These are phyloP conservation scores for Rosa chinensis DNA, from an alignment of 306 rosid species.

Conservation along the genomic window DNA sequence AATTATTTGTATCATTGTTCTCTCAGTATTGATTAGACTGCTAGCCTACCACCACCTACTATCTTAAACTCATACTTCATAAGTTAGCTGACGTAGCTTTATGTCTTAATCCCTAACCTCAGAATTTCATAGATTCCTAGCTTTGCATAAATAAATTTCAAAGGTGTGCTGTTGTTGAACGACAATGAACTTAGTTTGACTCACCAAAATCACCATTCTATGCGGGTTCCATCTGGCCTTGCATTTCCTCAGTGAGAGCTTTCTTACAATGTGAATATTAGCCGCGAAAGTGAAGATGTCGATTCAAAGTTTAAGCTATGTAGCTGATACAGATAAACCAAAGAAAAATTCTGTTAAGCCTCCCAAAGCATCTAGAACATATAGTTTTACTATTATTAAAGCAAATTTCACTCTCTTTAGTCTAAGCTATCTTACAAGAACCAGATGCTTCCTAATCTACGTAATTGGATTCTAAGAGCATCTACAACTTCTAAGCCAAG, in stretches of 20 bases:
- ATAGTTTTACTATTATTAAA: neutral
- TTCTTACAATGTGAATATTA: neutral
- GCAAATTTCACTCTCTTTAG: neutral
- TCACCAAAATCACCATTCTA: neutral
- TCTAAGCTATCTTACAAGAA: conserved; percentile 24
- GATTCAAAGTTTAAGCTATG: conserved; percentile 12
- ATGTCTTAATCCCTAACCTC: neutral
- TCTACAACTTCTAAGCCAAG: neutral
- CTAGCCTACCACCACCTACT: neutral
- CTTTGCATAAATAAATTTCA: neutral
- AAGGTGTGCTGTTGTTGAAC: neutral
- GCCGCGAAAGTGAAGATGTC: conserved; percentile 8
- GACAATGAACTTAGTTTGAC: conserved; percentile 3
- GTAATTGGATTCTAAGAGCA: neutral
- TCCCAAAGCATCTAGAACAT: conserved; percentile 24
- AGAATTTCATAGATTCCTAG: neutral
- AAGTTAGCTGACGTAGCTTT: neutral
- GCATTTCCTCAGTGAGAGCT: neutral
- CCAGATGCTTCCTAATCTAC: conserved; percentile 19
- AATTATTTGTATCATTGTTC: neutral
- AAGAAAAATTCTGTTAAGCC: conserved; percentile 18
- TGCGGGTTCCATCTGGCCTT: neutral
- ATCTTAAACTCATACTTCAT: neutral
- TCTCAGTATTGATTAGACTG: neutral
- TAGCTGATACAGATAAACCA: neutral